phyloP scores from a whole-genome alignment of 371 early-diverging fungal species.

The Funneliformis caledonium region DNA sequence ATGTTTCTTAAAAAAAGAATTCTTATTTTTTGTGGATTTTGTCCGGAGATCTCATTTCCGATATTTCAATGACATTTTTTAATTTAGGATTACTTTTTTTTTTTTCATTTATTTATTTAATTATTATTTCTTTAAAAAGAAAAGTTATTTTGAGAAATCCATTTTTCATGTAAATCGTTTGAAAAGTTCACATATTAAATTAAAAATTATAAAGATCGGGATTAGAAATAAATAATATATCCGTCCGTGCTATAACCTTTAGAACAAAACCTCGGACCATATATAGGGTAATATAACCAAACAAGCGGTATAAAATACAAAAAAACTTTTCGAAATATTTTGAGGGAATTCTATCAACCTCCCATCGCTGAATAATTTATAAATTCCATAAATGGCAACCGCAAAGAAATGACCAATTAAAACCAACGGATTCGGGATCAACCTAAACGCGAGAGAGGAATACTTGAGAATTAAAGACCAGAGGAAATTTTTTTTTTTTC shows the following conservation, averaged over 20 bases:
- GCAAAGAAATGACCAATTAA: constrained; percentile 83
- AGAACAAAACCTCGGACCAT: constrained; percentile 50
- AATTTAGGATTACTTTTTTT: too few species aligned
- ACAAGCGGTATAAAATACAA: constrained; percentile 51
- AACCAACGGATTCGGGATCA: constrained; percentile 66
- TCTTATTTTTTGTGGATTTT: too few species aligned
- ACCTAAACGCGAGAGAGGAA: constrained; percentile 43
- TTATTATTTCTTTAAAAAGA: too few species aligned
- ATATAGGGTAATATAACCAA: constrained; percentile 51
- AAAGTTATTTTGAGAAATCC: too few species aligned
- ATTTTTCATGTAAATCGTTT: too few species aligned
- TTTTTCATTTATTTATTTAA: too few species aligned
- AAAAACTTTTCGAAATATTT: constrained; percentile 47
- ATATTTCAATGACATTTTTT: too few species aligned
- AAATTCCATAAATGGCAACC: constrained; percentile 78
- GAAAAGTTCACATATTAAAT: too few species aligned
- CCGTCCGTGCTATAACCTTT: background rate
- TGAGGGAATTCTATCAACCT: constrained; percentile 36
- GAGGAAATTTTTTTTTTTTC: background rate
- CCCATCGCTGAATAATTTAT: constrained; percentile 44
- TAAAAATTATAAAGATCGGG: too few species aligned
- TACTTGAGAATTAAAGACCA: background rate
- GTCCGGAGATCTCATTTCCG: too few species aligned
- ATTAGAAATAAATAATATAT: too few species aligned
- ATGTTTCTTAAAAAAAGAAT: too few species aligned